These are phyloP conservation scores for Cylindrodendrum hubeiense DNA, from an alignment of 2,329 filamentous ascomycete species.

Conservation along the genomic window DNA sequence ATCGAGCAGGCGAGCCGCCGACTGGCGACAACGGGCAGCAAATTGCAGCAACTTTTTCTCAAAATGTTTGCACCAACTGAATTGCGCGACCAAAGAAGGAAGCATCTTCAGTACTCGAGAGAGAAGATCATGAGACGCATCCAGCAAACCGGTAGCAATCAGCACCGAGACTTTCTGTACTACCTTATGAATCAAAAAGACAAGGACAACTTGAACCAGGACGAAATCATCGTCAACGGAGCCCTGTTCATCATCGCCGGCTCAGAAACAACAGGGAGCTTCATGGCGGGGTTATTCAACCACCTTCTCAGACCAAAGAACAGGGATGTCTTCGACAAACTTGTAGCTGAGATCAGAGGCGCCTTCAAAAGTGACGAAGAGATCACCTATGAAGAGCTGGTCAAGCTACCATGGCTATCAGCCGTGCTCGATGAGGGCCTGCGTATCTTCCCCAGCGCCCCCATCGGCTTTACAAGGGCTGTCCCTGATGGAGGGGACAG, in stretches of 20 bases:
- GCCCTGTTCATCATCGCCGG: slow-evolving; percentile 49
- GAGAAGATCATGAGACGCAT: slow-evolving; percentile 51
- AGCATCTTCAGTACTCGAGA: slow-evolving; percentile 50
- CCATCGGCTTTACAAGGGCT: slow-evolving; percentile 47
- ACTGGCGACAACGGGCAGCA: slow-evolving; percentile 11
- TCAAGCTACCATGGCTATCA: slow-evolving; percentile 52
- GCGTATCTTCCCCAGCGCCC: slow-evolving; percentile 52
- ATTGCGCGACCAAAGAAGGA: slow-evolving; percentile 42
- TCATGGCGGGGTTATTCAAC: slow-evolving; percentile 46
- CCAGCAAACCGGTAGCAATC: slow-evolving; percentile 27
- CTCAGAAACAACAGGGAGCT: slow-evolving; percentile 49
- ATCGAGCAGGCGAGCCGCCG: slow-evolving; percentile 40
- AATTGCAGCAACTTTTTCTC: slow-evolving; percentile 25
- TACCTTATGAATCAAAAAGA: slow-evolving; percentile 52
- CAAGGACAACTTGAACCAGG: slow-evolving; percentile 48
- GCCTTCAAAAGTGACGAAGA: slow-evolving; percentile 42
- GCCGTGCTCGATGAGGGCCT: slow-evolving; percentile 57
- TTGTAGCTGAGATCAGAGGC: slow-evolving; percentile 53
- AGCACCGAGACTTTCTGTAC: slow-evolving; percentile 50
- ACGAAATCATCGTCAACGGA: slow-evolving; percentile 50
- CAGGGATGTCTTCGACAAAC: slow-evolving; percentile 40
- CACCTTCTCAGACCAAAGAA: slow-evolving; percentile 49
- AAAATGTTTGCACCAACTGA: slow-evolving; percentile 27
- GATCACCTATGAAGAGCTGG: slow-evolving; percentile 51
- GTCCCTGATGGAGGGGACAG: slow-evolving; percentile 43